A percentile compares a stretch with the other conserved stretches of the same genome.
Evolutionary conservation across 163 green algal genomes (phyloP).

Genomic region (Coccomyxa subellipsoidea): DNA sequence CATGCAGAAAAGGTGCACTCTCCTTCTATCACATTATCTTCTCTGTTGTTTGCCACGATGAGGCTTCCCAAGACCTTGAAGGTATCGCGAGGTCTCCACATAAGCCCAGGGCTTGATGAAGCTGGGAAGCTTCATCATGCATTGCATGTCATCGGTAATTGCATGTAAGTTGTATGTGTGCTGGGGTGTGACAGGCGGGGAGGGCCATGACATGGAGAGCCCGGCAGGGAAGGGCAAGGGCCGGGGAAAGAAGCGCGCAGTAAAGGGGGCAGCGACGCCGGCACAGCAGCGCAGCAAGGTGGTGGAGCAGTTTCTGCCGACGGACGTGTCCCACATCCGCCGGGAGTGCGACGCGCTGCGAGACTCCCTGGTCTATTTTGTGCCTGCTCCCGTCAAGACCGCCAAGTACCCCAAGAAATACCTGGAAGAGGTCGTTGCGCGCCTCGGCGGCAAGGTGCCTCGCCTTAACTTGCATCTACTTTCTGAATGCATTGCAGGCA

Average conservation of each 20-base stretch:
- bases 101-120: too few species aligned
- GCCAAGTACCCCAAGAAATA: slow-evolving; percentile 10
- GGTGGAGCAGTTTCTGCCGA: slow-evolving; percentile 19
- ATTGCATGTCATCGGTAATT: too few species aligned
- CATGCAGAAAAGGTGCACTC: too few species aligned
- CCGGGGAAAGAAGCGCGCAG: not conserved
- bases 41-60: not conserved
- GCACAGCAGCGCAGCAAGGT: not conserved
- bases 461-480: not conserved
- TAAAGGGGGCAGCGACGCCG: not conserved
- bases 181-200: too few species aligned
- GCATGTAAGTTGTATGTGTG: too few species aligned
- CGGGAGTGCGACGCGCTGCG: slow-evolving; percentile 15
- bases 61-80: too few species aligned
- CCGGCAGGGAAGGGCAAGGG: not conserved
- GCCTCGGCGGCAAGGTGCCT: slow-evolving; percentile 25
- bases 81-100: too few species aligned
- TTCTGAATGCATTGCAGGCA: too few species aligned
- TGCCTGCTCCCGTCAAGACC: slow-evolving; percentile 18
- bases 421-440: slow-evolving; percentile 12
- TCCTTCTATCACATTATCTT: not conserved
- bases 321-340: slow-evolving; percentile 14
- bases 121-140: too few species aligned
- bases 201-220: not conserved
- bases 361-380: slow-evolving; percentile 12